Conservation (phyloP, 768 basidiomycete genomes). For the Hygrophoropsis aurantiaca region DNA sequence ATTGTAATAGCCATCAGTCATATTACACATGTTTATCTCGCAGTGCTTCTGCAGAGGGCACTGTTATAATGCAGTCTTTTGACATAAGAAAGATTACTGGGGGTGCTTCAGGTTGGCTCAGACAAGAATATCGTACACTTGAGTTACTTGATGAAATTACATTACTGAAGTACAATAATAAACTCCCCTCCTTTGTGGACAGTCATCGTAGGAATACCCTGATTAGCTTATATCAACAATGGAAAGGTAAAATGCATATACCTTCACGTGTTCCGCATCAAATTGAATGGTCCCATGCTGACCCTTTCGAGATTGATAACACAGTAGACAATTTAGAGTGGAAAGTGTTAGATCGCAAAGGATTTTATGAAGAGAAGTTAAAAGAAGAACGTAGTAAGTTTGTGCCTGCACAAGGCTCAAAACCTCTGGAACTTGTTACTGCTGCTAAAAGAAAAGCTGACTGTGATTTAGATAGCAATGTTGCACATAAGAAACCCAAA, state of each 20-base stretch:
- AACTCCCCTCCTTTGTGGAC: slow-evolving; percentile 12
- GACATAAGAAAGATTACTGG: slow-evolving; percentile 33
- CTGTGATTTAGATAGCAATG: neutral
- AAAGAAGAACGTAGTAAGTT: too few relatives aligned
- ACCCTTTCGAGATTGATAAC: slow-evolving; percentile 9
- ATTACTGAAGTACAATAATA: slow-evolving; percentile 14
- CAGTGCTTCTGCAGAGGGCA: slow-evolving; percentile 24
- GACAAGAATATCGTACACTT: too few relatives aligned
- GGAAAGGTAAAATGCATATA: too few relatives aligned
- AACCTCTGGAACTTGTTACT: too few relatives aligned
- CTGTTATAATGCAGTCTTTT: slow-evolving; percentile 28
- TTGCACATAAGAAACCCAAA: neutral
- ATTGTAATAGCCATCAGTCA: slow-evolving; percentile 24
- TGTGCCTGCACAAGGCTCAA: too few relatives aligned
- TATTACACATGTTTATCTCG: slow-evolving; percentile 33
- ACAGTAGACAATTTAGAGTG: too few relatives aligned
- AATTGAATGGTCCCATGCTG: slow-evolving; percentile 11
- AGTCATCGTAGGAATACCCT: slow-evolving; percentile 18
- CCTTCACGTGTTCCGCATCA: slow-evolving; percentile 11
- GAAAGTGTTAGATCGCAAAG: too few relatives aligned
- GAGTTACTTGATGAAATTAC: too few relatives aligned
- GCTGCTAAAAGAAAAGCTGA: too few relatives aligned
- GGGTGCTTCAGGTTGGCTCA: too few relatives aligned
- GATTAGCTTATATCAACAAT: slow-evolving; percentile 16
- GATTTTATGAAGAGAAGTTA: too few relatives aligned